phyloP scores from a whole-genome alignment of 306 rosid genomes.

The Acacia melanoxylon region DNA sequence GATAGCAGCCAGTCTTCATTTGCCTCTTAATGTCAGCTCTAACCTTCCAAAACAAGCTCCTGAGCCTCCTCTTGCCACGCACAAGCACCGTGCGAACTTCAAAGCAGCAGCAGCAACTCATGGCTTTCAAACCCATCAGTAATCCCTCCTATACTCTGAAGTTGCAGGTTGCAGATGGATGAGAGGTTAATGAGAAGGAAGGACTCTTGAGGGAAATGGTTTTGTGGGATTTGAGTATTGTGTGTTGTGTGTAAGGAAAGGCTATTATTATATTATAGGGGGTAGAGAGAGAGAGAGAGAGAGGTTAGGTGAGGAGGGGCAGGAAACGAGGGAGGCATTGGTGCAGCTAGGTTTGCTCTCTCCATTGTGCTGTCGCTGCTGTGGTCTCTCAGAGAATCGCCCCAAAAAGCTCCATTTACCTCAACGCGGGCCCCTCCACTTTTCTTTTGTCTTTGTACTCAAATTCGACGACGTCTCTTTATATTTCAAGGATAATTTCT shows the following conservation, averaged over 20 bases:
- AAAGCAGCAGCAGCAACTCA: conserved; percentile 29
- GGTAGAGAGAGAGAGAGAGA: too few relatives aligned
- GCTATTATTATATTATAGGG: neutral
- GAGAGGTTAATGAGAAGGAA: neutral
- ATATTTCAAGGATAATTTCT: too few relatives aligned
- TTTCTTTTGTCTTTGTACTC: too few relatives aligned
- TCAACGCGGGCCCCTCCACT: neutral
- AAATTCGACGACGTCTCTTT: too few relatives aligned
- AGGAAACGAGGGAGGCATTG: neutral
- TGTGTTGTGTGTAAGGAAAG: neutral
- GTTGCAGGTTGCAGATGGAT: neutral
- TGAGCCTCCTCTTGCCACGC: conserved; percentile 48
- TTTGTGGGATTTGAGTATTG: neutral
- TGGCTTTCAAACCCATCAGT: neutral
- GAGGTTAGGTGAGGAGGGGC: neutral
- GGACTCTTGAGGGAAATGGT: conserved; percentile 10
- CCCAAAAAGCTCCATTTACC: neutral
- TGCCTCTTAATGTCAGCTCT: conserved; percentile 51
- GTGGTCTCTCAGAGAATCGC: conserved; percentile 14
- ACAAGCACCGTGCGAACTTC: conserved; percentile 34
- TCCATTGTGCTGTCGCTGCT: conserved; percentile 31
- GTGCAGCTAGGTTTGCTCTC: neutral
- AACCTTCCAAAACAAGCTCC: conserved; percentile 53
- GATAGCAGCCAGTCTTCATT: conserved; percentile 23
- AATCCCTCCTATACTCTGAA: neutral